Percentiles rank a stretch among this genome's conserved stretches.
These are phyloP conservation scores for Talaromyces ruber DNA, from an alignment of 495 filamentous ascomycete genomes.

Conservation along the genomic window DNA sequence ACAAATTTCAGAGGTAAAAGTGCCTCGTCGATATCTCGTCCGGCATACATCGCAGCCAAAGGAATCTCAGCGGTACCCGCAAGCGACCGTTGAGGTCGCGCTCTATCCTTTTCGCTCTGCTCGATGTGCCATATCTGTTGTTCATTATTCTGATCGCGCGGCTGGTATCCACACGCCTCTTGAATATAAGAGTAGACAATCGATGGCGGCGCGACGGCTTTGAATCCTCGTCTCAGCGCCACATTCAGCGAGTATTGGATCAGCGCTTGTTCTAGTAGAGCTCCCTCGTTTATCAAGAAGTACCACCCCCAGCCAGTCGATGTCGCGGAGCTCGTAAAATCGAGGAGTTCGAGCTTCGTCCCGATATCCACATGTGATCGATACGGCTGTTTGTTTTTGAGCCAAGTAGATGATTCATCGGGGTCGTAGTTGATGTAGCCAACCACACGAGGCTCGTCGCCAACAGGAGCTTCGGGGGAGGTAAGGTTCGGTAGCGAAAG, in stretches of 20 bases:
- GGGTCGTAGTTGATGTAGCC: slow-evolving; percentile 72
- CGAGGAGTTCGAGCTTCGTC: slow-evolving; percentile 65
- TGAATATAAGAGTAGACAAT: slow-evolving; percentile 90
- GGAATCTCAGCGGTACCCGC: slow-evolving; percentile 92
- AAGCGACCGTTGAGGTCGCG: slow-evolving; percentile 61
- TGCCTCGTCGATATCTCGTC: slow-evolving; percentile 49
- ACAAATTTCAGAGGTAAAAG: slow-evolving; percentile 71
- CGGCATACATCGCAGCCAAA: slow-evolving; percentile 81
- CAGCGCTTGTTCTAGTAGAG: slow-evolving; percentile 85
- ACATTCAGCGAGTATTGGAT: slow-evolving; percentile 73
- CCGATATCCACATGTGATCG: slow-evolving; percentile 81
- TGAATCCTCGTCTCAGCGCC: slow-evolving; percentile 64
- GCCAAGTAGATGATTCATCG: slow-evolving; percentile 34
- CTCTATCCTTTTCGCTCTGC: slow-evolving; percentile 51
- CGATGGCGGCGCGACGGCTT: slow-evolving; percentile 70
- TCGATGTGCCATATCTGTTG: slow-evolving; percentile 79
- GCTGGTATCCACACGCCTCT: slow-evolving; percentile 85
- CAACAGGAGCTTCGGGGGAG: slow-evolving; percentile 63
- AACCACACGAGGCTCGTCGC: slow-evolving; percentile 47
- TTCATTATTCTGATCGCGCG: slow-evolving; percentile 81
- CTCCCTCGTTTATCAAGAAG: slow-evolving; percentile 80
- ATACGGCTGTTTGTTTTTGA: slow-evolving; percentile 38
- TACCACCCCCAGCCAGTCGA: slow-evolving; percentile 97
- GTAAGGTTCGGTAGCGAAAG: slow-evolving; percentile 82
- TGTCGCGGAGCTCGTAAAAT: slow-evolving; percentile 70